Evolutionary conservation across 2,329 filamentous ascomycete species (phyloP), one percentile per base, ranked within the genome.

Genomic region (Rutstroemia sp.): DNA sequence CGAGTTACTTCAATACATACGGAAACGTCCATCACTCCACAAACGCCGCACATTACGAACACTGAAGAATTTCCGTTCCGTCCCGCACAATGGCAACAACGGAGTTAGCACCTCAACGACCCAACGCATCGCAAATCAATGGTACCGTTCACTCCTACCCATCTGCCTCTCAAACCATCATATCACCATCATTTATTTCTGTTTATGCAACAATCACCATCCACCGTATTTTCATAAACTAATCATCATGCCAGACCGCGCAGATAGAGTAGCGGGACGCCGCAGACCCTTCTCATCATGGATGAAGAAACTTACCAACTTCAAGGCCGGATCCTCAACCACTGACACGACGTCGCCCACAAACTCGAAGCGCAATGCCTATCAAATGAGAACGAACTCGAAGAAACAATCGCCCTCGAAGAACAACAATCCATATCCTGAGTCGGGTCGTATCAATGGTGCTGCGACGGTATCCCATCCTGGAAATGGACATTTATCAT

Each of bases 251-350:
- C 64, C 73, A 91, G 87, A 91, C 71, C 82, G 84, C 63, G 78
- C 84, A 63, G 75, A 76, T 63, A 75, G 79, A 63, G 30, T 47
- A 27, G 64, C 73, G 68, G 81, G 81, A 36, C 87, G 90, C 63
- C 86, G 91, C 65, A 84, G 89, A 61, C 92, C 92, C 23, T 97
- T 97, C 70, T 83, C 92, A 48, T 89, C 86, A 64, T 95, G 92
- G 88, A 90, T 99, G 77, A 95, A 92, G 78, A 92, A 92, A 68
- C 82, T 97, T 57, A 86, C 91, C 60, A 92, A 87, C 70, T 86
- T 96, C 73, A 96, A 95, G 72, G 71, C 69, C 55, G 78, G 76
- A 56, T 85, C 84, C 4, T 87, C 85, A 34, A 82, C 80, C 61
- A 78, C 83, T 58, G 77, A 77, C 44, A 58, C 67, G 64, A 72